phyloP scores from a whole-genome alignment of 108 stramenopile genomes.

The Ochromonas danica region DNA sequence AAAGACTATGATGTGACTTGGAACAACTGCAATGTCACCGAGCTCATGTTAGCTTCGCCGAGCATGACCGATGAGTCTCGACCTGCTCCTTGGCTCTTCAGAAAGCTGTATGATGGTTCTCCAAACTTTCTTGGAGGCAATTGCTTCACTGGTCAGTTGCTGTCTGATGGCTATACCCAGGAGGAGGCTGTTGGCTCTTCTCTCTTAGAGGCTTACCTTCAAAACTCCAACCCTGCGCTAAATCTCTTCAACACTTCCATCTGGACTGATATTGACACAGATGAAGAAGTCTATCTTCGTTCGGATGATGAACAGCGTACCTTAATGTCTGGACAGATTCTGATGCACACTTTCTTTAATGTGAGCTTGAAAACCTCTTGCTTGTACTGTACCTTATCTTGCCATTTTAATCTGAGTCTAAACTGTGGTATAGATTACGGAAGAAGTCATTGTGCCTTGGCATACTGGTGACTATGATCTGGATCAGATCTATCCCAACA shows the following conservation, averaged over 20 bases:
- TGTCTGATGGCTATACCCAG: slow-evolving; percentile 72
- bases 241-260: slow-evolving; percentile 41
- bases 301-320: slow-evolving; percentile 81
- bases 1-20: slow-evolving; percentile 33
- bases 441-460: slow-evolving; percentile 45
- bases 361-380: slow-evolving; percentile 8
- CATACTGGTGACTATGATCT: slow-evolving; percentile 71
- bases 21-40: slow-evolving; percentile 41
- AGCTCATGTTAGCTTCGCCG: slow-evolving; percentile 31
- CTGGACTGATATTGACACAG: slow-evolving; percentile 38
- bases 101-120: slow-evolving; percentile 51
- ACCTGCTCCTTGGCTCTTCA: slow-evolving; percentile 39
- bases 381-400: neutral
- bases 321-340: slow-evolving; percentile 75
- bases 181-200: slow-evolving; percentile 68
- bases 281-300: slow-evolving; percentile 51
- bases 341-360: slow-evolving; percentile 72
- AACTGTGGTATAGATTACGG: slow-evolving; percentile 21
- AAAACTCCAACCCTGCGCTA: slow-evolving; percentile 41
- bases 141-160: slow-evolving; percentile 77
- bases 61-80: neutral
- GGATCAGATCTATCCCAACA: slow-evolving; percentile 70
- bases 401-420: neutral
- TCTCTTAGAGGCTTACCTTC: slow-evolving; percentile 69
- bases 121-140: slow-evolving; percentile 60